phyloP scores from a whole-genome alignment of 1,284 basidiomycete genomes.

The Puccinia triticina region DNA sequence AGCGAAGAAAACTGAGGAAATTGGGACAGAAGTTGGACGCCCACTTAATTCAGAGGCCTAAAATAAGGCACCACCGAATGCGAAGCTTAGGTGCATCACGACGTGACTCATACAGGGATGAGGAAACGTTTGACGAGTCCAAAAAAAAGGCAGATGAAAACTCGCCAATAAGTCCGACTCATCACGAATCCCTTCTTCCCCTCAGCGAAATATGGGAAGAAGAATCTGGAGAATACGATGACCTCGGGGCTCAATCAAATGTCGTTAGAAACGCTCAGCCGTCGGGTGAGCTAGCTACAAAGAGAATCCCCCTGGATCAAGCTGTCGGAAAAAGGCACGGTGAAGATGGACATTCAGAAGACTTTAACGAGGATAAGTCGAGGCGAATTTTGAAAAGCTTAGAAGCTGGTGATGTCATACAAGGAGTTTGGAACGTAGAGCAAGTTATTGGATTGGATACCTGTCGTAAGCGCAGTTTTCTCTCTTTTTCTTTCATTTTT shows the following conservation, averaged over 20 bases:
- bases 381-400: conserved; percentile 65
- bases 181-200: conserved; percentile 59
- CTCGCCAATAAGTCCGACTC: conserved; percentile 42
- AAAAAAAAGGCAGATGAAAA: conserved; percentile 27
- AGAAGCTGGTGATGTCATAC: conserved; percentile 85
- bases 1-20: conserved; percentile 57
- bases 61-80: conserved; percentile 48
- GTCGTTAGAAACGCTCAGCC: background rate
- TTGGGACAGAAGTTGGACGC: conserved; percentile 51
- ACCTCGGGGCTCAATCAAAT: background rate
- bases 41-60: conserved; percentile 17
- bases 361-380: conserved; percentile 69
- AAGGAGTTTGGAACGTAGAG: conserved; percentile 68
- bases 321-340: conserved; percentile 59
- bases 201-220: conserved; percentile 64
- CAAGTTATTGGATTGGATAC: conserved; percentile 51
- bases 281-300: background rate
- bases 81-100: conserved; percentile 48
- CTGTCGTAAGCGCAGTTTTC: conserved; percentile 30
- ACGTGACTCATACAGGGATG: conserved; percentile 44
- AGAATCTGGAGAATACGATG: conserved; percentile 55
- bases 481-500: background rate
- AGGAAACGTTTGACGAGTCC: conserved; percentile 14
- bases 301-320: conserved; percentile 56
- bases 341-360: conserved; percentile 52